Base-by-base conservation (phyloP, 345 rosid genomes). In the Syzygium grande region DNA sequence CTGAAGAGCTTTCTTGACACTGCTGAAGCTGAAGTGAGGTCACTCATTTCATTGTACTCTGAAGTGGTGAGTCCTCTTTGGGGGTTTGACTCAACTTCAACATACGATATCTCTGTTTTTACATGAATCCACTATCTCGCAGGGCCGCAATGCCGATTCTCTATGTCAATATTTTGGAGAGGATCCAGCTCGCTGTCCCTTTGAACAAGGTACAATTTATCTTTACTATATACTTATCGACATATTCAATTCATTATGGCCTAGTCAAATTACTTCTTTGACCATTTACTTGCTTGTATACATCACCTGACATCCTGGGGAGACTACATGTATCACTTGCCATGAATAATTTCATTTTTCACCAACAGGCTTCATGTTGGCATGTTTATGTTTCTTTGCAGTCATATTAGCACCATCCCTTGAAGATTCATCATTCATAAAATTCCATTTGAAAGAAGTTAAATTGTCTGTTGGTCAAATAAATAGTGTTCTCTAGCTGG, bases 81-180 rank as follows among this genome's bases (percentile, higher is more conserved):
- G 61, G 49, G 61, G 83, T 88, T 54, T 4, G 41, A 51, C 41
- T 22, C 38, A 58, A 23, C 52, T 46, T 54, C 38, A 25, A 51
- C 52, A 5, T 15, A 16, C 23, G 16, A 77, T 77, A 63, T 86
- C 34, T 22, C 29, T 55, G 55, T 51, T 55, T 25, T 25, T 56
- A 53, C 78, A 7, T 86, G 87, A 86, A 86, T 38, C 29, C 86
- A 85, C 87, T n/a, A 61, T 80, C 59, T 90, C 92, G 86, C 94
- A 98, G 99, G 99, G 99, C 86, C 93, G 94, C 92, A 98, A 93
- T 93, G 99, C 99, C 23, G 99, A 98, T 94, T 96, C 98, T 8
- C 91, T 98, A 91, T 95, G 97, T 43, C 99, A 95, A 73, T 98
- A 98, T 91, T 96, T 98, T 53, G 99, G 99, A 87, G 99, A 98